Conservation (phyloP, 768 basidiomycete species). For the Calvatia gigantea region DNA sequence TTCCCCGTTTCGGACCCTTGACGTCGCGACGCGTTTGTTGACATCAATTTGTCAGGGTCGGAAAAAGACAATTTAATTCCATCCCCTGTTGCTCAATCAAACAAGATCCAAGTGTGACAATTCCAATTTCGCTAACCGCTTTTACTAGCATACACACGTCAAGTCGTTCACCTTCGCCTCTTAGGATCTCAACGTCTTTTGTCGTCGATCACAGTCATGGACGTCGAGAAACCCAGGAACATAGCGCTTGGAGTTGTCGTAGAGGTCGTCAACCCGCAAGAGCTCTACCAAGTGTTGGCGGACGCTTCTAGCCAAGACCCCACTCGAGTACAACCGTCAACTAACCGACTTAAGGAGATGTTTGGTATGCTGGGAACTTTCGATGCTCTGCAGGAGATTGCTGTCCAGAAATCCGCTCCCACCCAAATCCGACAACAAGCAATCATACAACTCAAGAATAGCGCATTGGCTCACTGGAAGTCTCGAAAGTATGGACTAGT, state of each 20-base stretch:
- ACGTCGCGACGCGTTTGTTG: conserved; percentile 7
- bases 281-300: conserved; percentile 63
- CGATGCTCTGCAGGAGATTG: conserved; percentile 71
- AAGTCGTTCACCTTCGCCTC: not conserved
- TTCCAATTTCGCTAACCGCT: not conserved
- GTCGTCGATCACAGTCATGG: conserved; percentile 20
- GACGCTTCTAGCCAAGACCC: conserved; percentile 76
- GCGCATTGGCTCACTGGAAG: conserved; percentile 70
- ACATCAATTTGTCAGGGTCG: not conserved
- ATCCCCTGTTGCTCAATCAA: not conserved
- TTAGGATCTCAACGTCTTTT: not conserved
- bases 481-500: conserved; percentile 57
- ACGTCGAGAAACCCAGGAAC: conserved; percentile 20
- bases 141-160: not conserved
- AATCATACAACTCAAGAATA: conserved; percentile 89
- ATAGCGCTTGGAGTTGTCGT: conserved; percentile 28
- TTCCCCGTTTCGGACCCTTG: not conserved
- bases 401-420: conserved; percentile 56
- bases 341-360: conserved; percentile 63
- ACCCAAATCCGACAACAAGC: conserved; percentile 71
- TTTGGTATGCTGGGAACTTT: conserved; percentile 68
- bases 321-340: conserved; percentile 43
- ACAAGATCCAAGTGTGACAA: not conserved
- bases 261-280: conserved; percentile 51
- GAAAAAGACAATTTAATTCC: not conserved